Conservation (phyloP, 768 basidiomycete genomes). For the Boletus reticulatus region DNA sequence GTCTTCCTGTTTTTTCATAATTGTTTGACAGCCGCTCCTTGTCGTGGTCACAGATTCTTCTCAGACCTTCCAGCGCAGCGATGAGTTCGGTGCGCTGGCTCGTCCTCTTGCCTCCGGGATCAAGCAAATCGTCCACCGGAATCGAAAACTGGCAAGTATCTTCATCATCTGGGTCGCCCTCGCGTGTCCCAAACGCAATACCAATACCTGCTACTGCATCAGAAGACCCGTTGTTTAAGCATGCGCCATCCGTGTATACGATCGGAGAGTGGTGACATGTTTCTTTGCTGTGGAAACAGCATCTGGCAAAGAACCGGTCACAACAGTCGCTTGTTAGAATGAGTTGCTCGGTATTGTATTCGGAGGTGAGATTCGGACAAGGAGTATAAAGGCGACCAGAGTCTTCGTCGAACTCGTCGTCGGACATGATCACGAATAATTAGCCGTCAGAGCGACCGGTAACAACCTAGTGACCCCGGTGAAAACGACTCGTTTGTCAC, state of each 20-base stretch:
- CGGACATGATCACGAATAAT: background rate
- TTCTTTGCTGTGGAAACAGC: background rate
- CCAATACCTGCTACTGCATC: constrained; percentile 13
- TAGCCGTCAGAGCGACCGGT: background rate
- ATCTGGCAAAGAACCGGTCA: constrained; percentile 3
- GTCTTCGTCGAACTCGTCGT: background rate
- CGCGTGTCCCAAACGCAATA: background rate
- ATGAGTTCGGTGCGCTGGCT: constrained; percentile 34
- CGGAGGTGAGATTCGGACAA: background rate
- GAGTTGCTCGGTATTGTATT: background rate
- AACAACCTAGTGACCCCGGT: too few relatives aligned
- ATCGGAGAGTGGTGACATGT: constrained; percentile 19
- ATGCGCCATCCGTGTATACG: constrained; percentile 35
- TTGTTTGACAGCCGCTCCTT: background rate
- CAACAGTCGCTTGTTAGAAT: background rate
- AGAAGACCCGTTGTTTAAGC: constrained; percentile 25
- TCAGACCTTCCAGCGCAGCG: constrained; percentile 26
- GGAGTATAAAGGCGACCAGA: background rate
- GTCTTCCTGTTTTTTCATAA: background rate
- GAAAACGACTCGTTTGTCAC: too few relatives aligned
- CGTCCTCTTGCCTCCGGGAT: constrained; percentile 18
- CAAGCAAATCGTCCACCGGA: constrained; percentile 21
- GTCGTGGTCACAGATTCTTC: background rate
- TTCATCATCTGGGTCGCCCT: background rate
- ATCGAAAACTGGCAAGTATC: constrained; percentile 10